Conservation (phyloP, 2,329 filamentous ascomycete genomes). For the Diaporthe humulicola region DNA sequence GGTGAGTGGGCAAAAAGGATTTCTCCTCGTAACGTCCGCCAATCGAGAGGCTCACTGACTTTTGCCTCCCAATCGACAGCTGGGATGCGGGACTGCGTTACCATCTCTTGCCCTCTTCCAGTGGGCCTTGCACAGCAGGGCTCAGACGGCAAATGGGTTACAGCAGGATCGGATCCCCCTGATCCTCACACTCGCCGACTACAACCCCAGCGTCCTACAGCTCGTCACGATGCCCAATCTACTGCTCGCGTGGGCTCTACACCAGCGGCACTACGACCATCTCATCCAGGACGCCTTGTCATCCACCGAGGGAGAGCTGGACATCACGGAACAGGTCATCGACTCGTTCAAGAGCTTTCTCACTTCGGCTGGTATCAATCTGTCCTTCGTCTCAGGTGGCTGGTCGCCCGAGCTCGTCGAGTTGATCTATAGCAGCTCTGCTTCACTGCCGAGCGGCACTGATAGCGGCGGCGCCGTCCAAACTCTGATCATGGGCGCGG, state of each 20-base stretch:
- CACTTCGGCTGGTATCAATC: constrained; percentile 59
- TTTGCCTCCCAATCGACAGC: constrained; percentile 56
- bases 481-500: constrained; percentile 77
- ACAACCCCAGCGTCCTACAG: constrained; percentile 82
- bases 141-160: constrained; percentile 8
- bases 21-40: constrained; percentile 23
- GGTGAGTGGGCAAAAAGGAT: constrained; percentile 55
- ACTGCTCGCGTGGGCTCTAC: constrained; percentile 75
- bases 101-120: constrained; percentile 80
- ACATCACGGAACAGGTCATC: constrained; percentile 71
- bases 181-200: constrained; percentile 80
- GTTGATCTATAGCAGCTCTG: constrained; percentile 57
- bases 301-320: constrained; percentile 70
- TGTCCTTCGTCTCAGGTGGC: constrained; percentile 80
- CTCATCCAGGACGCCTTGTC: constrained; percentile 59
- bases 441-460: constrained; percentile 39
- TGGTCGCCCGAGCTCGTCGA: constrained; percentile 77
- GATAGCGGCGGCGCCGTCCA: constrained; percentile 24
- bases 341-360: constrained; percentile 71
- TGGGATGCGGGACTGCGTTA: constrained; percentile 84
- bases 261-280: constrained; percentile 53
- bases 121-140: constrained; percentile 55
- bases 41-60: constrained; percentile 41
- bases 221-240: constrained; percentile 86
- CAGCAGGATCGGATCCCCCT: constrained; percentile 52